A percentile compares a stretch with the other conserved stretches of the same genome.
Conservation (phyloP, 2,329 filamentous ascomycete species). For the Penicillium hesseltinei region DNA sequence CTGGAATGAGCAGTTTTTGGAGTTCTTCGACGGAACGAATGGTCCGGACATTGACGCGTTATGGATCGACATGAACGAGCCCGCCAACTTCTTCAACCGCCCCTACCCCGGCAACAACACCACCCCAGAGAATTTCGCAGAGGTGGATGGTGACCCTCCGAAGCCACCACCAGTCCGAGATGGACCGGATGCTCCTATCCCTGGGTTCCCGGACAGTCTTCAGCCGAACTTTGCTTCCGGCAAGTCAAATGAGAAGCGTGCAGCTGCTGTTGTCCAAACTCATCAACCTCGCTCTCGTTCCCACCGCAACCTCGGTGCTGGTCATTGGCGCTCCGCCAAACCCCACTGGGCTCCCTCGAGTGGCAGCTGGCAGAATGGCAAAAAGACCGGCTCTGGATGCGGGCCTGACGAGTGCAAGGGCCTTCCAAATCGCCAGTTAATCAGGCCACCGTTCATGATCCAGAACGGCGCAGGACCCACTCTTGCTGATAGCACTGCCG, state of each 20-base stretch:
- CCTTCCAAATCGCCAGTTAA: constrained; percentile 61
- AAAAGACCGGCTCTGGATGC: constrained; percentile 47
- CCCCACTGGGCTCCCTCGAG: neutral
- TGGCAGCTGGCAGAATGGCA: constrained; percentile 27
- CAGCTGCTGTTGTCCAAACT: constrained; percentile 1
- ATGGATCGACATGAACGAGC: constrained; percentile 71
- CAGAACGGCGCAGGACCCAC: constrained; percentile 55
- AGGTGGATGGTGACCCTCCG: constrained; percentile 51
- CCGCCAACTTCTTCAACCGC: constrained; percentile 47
- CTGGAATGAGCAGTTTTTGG: constrained; percentile 66
- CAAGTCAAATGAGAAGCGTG: constrained; percentile 5
- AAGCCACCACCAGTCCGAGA: constrained; percentile 38
- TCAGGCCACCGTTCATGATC: constrained; percentile 64
- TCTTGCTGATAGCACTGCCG: constrained; percentile 57
- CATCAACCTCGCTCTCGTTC: constrained; percentile 5
- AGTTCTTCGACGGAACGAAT: constrained; percentile 61
- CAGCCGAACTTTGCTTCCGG: constrained; percentile 50
- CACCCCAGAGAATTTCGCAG: constrained; percentile 49
- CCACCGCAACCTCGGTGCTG: constrained; percentile 9
- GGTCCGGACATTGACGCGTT: constrained; percentile 74
- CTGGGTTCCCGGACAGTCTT: constrained; percentile 66
- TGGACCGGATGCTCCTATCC: constrained; percentile 59
- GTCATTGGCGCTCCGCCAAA: constrained; percentile 7
- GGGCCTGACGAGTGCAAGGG: constrained; percentile 10
- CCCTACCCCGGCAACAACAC: constrained; percentile 53